Base-by-base conservation (phyloP, 2,329 filamentous ascomycete species). In the Sclerotinia spermophila region DNA sequence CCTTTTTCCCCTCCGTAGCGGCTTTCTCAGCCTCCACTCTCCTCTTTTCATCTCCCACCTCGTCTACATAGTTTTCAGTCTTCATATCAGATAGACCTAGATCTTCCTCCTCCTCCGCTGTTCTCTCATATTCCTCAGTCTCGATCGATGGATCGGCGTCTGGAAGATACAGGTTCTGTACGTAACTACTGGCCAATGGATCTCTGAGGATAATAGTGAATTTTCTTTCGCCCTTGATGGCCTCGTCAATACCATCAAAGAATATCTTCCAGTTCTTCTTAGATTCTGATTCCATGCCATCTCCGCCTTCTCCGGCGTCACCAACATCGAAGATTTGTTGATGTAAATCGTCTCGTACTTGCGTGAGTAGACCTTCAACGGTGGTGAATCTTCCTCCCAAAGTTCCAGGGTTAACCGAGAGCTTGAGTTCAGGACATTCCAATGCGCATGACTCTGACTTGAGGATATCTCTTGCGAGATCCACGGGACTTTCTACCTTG, bases 301-400 rank as follows among this genome's bases (percentile, higher is more conserved):
- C 96, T 45, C 93, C 93, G n/a, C 88, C 90, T 30, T 83, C 78
- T 40, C 81, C 81, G 67, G 82, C 80, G 53, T 84, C 88, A 30
- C 86, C 88, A 24, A 87, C 83, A 76, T 96, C 89, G 81, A 97
- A 99, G 73, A 98, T 97, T 79, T 96, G 93, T 64, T 86, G 87
- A 79, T 90, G 91, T 35, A 99, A 86, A 80, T 99, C 95, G 79
- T 96, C 90, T 73, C 94, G 92, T 72, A 99, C 92, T 79, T 99
- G 93, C 0, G 93, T 96, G 69, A 98, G 85, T 30, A 98, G 88
- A 72, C 96, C 96, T 81, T 99, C 96, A 30, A 99, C 90, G 0
- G 96, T 99, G 30, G 96, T 99, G 84, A 99, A 99, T 71, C 96
- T 90, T 27, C 96, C 96, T 72, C 96, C 96, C 27, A 99, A 88